phyloP scores from a whole-genome alignment of 202 grass and related monocot species.

The Digitaria exilis region DNA sequence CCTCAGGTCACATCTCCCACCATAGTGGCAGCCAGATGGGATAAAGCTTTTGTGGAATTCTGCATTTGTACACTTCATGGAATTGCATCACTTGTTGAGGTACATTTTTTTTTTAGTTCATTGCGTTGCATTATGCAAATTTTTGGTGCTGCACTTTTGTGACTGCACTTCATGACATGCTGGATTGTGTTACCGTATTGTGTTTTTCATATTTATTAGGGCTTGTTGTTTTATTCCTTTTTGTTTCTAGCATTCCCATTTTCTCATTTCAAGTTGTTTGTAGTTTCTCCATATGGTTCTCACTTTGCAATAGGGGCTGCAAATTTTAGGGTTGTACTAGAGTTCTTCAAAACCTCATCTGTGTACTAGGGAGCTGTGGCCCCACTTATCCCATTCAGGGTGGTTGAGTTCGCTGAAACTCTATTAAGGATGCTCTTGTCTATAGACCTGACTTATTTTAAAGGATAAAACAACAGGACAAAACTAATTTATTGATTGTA shows the following conservation, averaged over 20 bases:
- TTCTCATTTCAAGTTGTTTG: neutral
- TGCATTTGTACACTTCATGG: neutral
- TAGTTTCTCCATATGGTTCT: neutral
- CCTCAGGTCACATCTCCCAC: neutral
- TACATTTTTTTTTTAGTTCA: neutral
- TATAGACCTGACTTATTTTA: constrained; percentile 12
- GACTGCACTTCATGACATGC: neutral
- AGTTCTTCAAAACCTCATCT: neutral
- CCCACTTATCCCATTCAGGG: neutral
- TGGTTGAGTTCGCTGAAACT: neutral
- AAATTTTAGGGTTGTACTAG: neutral
- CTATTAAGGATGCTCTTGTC: neutral
- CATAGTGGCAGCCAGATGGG: constrained; percentile 11
- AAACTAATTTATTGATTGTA: constrained; percentile 15
- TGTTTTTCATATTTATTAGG: neutral
- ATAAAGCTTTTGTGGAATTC: neutral
- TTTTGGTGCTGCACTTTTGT: neutral
- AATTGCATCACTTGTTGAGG: constrained; percentile 1
- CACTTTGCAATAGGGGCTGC: neutral
- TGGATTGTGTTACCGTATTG: neutral
- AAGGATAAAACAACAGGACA: neutral
- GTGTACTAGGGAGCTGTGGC: neutral
- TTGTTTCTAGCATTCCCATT: neutral
- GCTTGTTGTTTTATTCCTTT: neutral
- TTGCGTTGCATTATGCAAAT: neutral